These are phyloP conservation scores for Pichia sp. DNA, from an alignment of 1,139 yeast species.

Conservation along the genomic window DNA sequence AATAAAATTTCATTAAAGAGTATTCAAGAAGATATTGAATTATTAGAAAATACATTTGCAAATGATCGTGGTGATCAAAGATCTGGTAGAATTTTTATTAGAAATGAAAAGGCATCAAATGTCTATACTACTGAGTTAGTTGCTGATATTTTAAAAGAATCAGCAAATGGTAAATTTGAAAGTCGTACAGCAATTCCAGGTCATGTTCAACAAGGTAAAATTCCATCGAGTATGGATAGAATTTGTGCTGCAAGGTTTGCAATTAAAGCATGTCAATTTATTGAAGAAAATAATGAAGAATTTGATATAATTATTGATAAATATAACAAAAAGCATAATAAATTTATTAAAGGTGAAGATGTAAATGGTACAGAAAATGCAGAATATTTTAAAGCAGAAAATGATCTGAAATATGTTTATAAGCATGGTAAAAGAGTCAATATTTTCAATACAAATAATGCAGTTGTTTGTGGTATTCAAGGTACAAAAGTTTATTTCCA, in stretches of 20 bases:
- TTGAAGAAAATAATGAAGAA: conserved; percentile 39
- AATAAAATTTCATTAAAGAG: conserved; percentile 67
- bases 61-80: conserved; percentile 76
- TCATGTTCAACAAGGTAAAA: conserved; percentile 77
- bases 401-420: conserved; percentile 28
- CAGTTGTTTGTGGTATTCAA: conserved; percentile 65
- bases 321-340: background rate
- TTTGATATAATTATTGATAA: conserved; percentile 23
- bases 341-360: no score
- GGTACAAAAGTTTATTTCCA: conserved; percentile 58
- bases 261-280: conserved; percentile 61
- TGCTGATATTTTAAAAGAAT: conserved; percentile 63
- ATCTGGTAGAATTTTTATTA: conserved; percentile 66
- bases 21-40: conserved; percentile 69
- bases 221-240: conserved; percentile 77
- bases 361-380: conserved; percentile 29
- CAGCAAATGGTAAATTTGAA: conserved; percentile 62
- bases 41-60: conserved; percentile 61
- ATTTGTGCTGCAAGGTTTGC: conserved; percentile 66
- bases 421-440: conserved; percentile 26
- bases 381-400: conserved; percentile 29
- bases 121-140: conserved; percentile 62
- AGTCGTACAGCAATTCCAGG: conserved; percentile 78
- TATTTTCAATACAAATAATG: conserved; percentile 31
- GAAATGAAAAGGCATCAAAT: conserved; percentile 63